phyloP scores from a whole-genome alignment of 164 flowering plant species.

The Nymphaea thermarum region DNA sequence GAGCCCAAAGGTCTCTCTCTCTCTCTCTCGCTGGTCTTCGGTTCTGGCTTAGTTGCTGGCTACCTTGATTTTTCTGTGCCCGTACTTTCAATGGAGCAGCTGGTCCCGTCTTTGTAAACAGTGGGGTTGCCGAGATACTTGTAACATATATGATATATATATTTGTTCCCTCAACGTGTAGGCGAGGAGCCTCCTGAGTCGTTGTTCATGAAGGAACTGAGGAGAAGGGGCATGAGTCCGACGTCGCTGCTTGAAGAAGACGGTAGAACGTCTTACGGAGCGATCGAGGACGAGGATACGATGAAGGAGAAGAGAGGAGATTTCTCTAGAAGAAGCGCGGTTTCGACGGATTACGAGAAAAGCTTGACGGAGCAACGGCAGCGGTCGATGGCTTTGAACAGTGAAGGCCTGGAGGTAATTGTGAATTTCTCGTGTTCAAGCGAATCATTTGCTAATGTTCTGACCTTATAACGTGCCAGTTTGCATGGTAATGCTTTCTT shows the following conservation, averaged over 20 bases:
- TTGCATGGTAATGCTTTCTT: no score
- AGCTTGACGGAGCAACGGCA: conserved; percentile 63
- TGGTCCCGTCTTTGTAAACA: no score
- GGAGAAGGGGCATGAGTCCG: conserved; percentile 77
- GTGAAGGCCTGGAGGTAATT: conserved; percentile 94
- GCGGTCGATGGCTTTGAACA: conserved; percentile 71
- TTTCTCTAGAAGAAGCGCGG: conserved; percentile 29
- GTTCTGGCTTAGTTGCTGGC: no score
- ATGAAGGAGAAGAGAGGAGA: conserved; percentile 33
- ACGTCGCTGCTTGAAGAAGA: conserved; percentile 77
- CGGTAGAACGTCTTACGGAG: conserved; percentile 23
- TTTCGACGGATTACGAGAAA: conserved; percentile 42
- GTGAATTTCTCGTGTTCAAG: no score
- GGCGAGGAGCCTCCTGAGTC: conserved; percentile 97
- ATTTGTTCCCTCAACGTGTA: conserved; percentile 10
- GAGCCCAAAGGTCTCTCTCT: background rate
- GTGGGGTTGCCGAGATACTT: no score
- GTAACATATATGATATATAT: no score
- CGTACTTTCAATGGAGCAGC: no score
- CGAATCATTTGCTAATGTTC: no score
- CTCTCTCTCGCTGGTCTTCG: background rate
- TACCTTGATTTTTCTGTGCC: no score
- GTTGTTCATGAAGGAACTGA: conserved; percentile 85
- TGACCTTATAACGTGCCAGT: no score
- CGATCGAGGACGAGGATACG: conserved; percentile 25